phyloP scores from a whole-genome alignment of 306 rosid species.

The Styphnolobium japonicum region DNA sequence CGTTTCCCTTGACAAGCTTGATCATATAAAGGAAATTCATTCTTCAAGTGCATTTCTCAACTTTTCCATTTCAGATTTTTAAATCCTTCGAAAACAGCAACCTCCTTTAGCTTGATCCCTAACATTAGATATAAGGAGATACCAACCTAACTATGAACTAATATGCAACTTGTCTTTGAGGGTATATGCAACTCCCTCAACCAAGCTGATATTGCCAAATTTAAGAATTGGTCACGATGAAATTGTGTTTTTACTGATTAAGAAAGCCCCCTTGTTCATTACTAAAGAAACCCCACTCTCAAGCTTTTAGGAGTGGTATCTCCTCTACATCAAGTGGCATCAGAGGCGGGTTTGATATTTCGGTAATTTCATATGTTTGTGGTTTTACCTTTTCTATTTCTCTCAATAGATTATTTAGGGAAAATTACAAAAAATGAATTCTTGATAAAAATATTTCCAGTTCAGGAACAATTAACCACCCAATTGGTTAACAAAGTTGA shows the following conservation, averaged over 20 bases:
- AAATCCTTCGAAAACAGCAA: not conserved
- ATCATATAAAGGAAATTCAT: not conserved
- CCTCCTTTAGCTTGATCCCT: not conserved
- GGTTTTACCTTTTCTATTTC: not conserved
- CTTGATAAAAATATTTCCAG: too few relatives aligned
- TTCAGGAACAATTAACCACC: too few relatives aligned
- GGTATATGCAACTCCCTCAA: not conserved
- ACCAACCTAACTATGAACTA: not conserved
- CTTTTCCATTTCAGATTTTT: not conserved
- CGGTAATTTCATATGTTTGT: not conserved
- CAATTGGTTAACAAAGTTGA: too few relatives aligned
- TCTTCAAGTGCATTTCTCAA: conserved; percentile 5
- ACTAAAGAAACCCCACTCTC: not conserved
- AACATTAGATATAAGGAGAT: not conserved
- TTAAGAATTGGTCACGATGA: not conserved
- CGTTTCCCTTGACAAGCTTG: conserved; percentile 9
- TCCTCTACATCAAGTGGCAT: not conserved
- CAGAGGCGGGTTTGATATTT: not conserved
- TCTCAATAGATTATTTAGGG: not conserved
- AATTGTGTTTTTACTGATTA: not conserved
- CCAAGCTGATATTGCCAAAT: not conserved
- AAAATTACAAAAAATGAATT: too few relatives aligned
- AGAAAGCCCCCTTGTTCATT: not conserved
- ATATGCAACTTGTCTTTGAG: not conserved
- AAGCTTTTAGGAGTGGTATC: not conserved